These are phyloP conservation scores for Vigna radiata DNA, from an alignment of 306 rosid species.

Conservation along the genomic window DNA sequence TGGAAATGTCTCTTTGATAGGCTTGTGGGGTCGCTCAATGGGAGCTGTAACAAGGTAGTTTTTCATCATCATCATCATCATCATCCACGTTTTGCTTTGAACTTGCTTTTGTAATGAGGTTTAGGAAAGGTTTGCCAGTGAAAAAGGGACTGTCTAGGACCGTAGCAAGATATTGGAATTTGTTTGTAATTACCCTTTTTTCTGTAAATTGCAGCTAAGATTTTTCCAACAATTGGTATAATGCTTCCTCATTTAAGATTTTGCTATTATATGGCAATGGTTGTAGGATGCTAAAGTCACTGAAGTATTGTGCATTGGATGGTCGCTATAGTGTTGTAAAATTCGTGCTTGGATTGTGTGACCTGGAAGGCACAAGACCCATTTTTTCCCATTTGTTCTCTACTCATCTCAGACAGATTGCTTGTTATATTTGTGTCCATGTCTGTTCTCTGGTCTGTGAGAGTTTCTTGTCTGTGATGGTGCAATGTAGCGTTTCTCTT, in stretches of 20 bases:
- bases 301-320: conserved; percentile 19
- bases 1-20: conserved; percentile 98
- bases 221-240: conserved; percentile 13
- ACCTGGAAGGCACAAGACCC: background rate
- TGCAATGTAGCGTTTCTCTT: background rate
- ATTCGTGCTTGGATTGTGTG: background rate
- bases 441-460: background rate
- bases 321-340: background rate
- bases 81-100: conserved; percentile 39
- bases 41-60: conserved; percentile 98
- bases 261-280: conserved; percentile 17
- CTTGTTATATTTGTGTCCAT: background rate
- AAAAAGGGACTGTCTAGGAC: conserved; percentile 18
- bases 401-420: background rate
- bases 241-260: conserved; percentile 4
- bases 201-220: conserved; percentile 23
- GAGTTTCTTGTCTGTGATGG: background rate
- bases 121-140: conserved; percentile 20
- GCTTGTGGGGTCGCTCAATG: conserved; percentile 99
- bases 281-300: conserved; percentile 21
- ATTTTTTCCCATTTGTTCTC: background rate
- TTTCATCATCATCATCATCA: conserved; percentile 43
- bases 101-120: conserved; percentile 33
- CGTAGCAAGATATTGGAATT: conserved; percentile 22
- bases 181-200: conserved; percentile 20